Conservation (phyloP, 2,329 filamentous ascomycete genomes). For the Xylariaceae sp. region DNA sequence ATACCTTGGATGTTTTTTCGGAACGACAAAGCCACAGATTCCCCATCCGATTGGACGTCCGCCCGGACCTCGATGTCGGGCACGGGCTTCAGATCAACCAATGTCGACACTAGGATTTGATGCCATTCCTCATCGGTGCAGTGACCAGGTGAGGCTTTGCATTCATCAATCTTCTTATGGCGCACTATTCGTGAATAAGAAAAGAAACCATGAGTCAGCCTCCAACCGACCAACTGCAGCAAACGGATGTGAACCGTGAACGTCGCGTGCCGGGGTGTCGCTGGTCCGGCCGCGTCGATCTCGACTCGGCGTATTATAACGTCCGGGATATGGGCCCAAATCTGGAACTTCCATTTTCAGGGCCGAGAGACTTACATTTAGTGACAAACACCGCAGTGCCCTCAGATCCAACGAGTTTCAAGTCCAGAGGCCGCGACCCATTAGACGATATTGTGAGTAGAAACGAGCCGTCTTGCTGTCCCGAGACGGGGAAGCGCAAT, state of each 20-base stretch:
- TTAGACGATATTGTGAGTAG: slow-evolving; percentile 54
- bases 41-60: slow-evolving; percentile 46
- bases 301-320: slow-evolving; percentile 6
- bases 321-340: slow-evolving; percentile 1
- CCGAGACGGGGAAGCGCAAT: slow-evolving; percentile 54
- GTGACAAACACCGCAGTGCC: slow-evolving; percentile 55
- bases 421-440: slow-evolving; percentile 51
- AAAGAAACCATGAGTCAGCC: slow-evolving; percentile 19
- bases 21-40: slow-evolving; percentile 56
- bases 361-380: slow-evolving; percentile 44
- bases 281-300: slow-evolving; percentile 13
- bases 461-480: slow-evolving; percentile 48
- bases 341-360: slow-evolving; percentile 1
- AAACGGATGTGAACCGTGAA: slow-evolving; percentile 24
- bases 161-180: slow-evolving; percentile 48
- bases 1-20: slow-evolving; percentile 63
- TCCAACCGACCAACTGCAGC: slow-evolving; percentile 14
- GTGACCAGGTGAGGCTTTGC: slow-evolving; percentile 50
- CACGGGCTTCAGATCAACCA: slow-evolving; percentile 46
- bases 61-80: slow-evolving; percentile 57
- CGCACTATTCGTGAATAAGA: slow-evolving; percentile 42
- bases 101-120: slow-evolving; percentile 50
- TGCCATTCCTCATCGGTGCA: slow-evolving; percentile 63
- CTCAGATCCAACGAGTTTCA: slow-evolving; percentile 65
- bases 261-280: slow-evolving; percentile 17